Percentiles rank a stretch among this genome's conserved stretches.
phyloP scores from a whole-genome alignment of 768 basidiomycete genomes.

The Mycena maculata region DNA sequence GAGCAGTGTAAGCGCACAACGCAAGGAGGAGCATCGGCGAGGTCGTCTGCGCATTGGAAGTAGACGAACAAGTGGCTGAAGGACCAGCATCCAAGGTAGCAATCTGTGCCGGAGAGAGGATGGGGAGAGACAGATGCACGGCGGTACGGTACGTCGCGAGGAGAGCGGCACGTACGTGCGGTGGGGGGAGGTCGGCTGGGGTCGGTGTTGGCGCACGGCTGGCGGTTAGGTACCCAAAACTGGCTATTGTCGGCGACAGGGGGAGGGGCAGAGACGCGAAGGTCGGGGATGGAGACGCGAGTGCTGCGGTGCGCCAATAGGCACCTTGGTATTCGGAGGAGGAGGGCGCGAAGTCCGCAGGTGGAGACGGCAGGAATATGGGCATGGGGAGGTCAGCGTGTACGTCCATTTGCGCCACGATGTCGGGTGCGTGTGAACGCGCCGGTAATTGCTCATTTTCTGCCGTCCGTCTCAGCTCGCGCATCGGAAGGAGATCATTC shows the following conservation, averaged over 20 bases:
- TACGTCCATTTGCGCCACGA: background rate
- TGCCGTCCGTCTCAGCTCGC: background rate
- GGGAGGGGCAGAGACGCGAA: background rate
- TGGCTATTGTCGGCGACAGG: slow-evolving; percentile 25
- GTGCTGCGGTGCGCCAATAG: slow-evolving; percentile 25
- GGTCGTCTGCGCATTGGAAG: background rate
- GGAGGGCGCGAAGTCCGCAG: slow-evolving; percentile 28
- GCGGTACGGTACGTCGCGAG: slow-evolving; percentile 40
- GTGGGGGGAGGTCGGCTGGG: slow-evolving; percentile 41
- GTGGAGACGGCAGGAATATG: slow-evolving; percentile 21
- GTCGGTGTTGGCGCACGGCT: slow-evolving; percentile 14
- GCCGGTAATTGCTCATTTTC: background rate
- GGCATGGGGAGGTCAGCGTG: slow-evolving; percentile 15
- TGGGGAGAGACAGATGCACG: slow-evolving; percentile 41
- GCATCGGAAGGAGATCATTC: background rate
- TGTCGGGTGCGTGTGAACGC: background rate
- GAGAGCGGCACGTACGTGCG: slow-evolving; percentile 39
- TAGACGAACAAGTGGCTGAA: background rate
- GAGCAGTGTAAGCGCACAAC: slow-evolving; percentile 44
- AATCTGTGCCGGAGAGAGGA: slow-evolving; percentile 34
- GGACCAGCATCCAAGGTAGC: no score
- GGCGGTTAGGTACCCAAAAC: slow-evolving; percentile 12
- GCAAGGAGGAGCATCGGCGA: slow-evolving; percentile 40
- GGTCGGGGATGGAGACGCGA: slow-evolving; percentile 10
- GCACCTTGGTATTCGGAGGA: slow-evolving; percentile 16